These are phyloP conservation scores for Penstemon eatonii DNA, from an alignment of 257 asterid species.

Conservation along the genomic window DNA sequence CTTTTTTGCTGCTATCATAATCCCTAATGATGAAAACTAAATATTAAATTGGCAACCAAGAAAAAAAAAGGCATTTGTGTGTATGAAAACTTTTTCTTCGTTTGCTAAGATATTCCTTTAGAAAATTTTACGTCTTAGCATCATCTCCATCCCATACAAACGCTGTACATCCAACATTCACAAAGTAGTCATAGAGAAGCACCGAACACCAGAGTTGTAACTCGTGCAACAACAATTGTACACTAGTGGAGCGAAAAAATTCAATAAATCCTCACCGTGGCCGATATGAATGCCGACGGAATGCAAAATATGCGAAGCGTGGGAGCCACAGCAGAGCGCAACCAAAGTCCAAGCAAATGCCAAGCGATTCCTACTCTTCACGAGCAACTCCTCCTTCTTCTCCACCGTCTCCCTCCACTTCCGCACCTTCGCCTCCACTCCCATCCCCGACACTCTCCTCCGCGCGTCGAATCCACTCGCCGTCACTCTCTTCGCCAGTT, in stretches of 20 bases:
- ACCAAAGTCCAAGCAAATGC: conserved; percentile 95
- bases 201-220: not conserved
- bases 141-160: not conserved
- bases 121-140: no score
- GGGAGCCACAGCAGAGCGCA: conserved; percentile 91
- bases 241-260: conserved; percentile 11
- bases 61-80: no score
- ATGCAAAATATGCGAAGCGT: conserved; percentile 83
- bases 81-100: no score
- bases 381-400: conserved; percentile 77
- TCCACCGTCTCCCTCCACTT: conserved; percentile 86
- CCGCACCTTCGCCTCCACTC: conserved; percentile 79
- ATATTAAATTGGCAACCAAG: no score
- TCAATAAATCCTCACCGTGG: conserved; percentile 56
- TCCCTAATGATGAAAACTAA: no score
- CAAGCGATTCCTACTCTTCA: conserved; percentile 73
- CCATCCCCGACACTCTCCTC: conserved; percentile 72
- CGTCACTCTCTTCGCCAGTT: conserved; percentile 64
- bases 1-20: no score
- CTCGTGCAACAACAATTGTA: not conserved
- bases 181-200: not conserved
- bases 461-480: conserved; percentile 85
- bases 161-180: not conserved
- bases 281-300: conserved; percentile 82
- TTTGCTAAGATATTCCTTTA: no score